Conservation (phyloP, 1,284 basidiomycete species). For the Tylopilus orsonianus region DNA sequence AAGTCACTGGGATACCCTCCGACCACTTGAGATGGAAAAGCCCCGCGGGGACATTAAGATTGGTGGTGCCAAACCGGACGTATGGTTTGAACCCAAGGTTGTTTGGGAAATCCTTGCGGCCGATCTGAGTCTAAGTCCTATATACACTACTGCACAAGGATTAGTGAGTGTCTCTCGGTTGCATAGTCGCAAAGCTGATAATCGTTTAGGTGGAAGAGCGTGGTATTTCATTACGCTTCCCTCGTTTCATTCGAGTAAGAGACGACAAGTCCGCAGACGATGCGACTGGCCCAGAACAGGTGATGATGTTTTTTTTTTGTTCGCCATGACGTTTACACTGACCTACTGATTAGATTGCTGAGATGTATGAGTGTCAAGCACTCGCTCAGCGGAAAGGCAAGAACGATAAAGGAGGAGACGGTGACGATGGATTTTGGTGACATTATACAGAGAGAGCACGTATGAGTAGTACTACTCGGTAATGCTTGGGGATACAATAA, state of each 20-base stretch:
- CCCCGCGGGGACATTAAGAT: constrained; percentile 78
- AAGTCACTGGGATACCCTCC: constrained; percentile 80
- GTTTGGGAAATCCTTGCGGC: constrained; percentile 99
- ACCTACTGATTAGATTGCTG: constrained; percentile 68
- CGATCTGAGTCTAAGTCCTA: constrained; percentile 93
- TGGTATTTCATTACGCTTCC: constrained; percentile 94
- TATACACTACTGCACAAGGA: constrained; percentile 97
- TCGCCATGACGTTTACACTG: constrained; percentile 17
- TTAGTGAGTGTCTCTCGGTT: constrained; percentile 56
- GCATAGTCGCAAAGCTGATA: neutral
- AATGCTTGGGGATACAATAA: constrained; percentile 7
- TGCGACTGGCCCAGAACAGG: constrained; percentile 90
- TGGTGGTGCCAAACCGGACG: constrained; percentile 89
- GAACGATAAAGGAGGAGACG: constrained; percentile 68
- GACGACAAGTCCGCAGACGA: constrained; percentile 94
- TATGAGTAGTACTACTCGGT: constrained; percentile 14
- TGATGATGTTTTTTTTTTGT: constrained; percentile 32
- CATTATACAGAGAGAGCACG: constrained; percentile 18
- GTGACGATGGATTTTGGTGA: constrained; percentile 90
- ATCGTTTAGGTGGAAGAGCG: constrained; percentile 71
- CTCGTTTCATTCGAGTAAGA: constrained; percentile 87
- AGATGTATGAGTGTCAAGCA: constrained; percentile 92
- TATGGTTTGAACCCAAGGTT: constrained; percentile 93
- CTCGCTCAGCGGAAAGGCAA: constrained; percentile 71
- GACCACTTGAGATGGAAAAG: constrained; percentile 72